A percentile compares a stretch with the other conserved stretches of the same genome.
These are phyloP conservation scores for Sporobolomyces phaffii DNA, from an alignment of 768 basidiomycete genomes.

Conservation along the genomic window DNA sequence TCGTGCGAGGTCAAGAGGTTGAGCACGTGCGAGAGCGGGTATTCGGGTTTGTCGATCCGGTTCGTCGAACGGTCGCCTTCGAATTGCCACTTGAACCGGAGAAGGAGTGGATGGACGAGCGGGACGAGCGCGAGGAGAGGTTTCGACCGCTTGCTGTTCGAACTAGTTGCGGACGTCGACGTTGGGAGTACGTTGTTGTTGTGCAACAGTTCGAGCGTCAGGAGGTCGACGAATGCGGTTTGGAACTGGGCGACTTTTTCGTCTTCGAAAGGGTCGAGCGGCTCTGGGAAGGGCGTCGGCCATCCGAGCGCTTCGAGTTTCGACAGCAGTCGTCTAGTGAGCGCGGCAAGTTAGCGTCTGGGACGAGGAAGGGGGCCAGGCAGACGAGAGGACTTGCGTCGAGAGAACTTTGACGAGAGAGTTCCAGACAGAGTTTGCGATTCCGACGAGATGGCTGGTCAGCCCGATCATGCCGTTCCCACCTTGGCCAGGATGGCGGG, in stretches of 20 bases:
- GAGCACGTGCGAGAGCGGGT: constrained; percentile 88
- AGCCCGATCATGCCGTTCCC: constrained; percentile 44
- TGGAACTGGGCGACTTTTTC: constrained; percentile 64
- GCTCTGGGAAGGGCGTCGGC: constrained; percentile 69
- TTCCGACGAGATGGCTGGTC: constrained; percentile 54
- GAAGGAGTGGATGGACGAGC: constrained; percentile 70
- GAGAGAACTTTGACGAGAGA: constrained; percentile 30
- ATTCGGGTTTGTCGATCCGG: constrained; percentile 94
- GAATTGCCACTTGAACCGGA: constrained; percentile 93
- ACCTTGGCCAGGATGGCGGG: constrained; percentile 8
- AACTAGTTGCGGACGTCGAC: not conserved
- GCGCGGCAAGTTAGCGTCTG: no score
- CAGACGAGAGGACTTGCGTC: not conserved
- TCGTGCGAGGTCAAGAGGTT: constrained; percentile 81
- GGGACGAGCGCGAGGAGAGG: constrained; percentile 76
- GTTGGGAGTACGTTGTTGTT: constrained; percentile 22
- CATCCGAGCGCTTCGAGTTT: constrained; percentile 73
- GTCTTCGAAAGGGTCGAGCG: constrained; percentile 33
- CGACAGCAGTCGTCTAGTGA: constrained; percentile 54
- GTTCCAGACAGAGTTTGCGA: constrained; percentile 50
- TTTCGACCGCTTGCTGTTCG: constrained; percentile 14
- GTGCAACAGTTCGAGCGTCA: constrained; percentile 67
- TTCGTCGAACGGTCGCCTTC: constrained; percentile 81
- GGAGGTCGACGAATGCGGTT: constrained; percentile 65
- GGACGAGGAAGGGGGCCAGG: no score